These are phyloP conservation scores for Globisporangium uncinulatum DNA, from an alignment of 352 stramenopile genomes.

Conservation along the genomic window DNA sequence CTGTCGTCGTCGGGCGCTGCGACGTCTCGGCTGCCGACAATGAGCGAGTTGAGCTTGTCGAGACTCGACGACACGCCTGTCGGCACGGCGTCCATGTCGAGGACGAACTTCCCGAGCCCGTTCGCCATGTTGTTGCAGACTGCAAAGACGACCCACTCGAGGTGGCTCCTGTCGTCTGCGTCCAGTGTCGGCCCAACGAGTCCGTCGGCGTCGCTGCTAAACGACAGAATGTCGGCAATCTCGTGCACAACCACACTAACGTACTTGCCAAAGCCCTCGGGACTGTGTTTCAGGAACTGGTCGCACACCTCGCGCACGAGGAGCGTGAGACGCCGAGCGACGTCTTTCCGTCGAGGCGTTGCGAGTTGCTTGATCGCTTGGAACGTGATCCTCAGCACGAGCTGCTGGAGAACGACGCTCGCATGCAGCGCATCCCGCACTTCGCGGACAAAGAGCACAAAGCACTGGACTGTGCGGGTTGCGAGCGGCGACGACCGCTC, in stretches of 20 bases:
- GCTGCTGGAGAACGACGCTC: conserved; percentile 43
- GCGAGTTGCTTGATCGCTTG: conserved; percentile 48
- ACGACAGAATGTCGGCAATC: conserved; percentile 56
- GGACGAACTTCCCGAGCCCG: conserved; percentile 64
- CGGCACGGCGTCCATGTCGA: conserved; percentile 58
- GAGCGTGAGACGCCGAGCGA: conserved; percentile 33
- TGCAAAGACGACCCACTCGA: conserved; percentile 76
- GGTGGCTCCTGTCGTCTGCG: conserved; percentile 50
- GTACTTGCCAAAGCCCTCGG: conserved; percentile 76
- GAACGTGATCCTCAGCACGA: conserved; percentile 73
- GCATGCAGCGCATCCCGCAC: conserved; percentile 29
- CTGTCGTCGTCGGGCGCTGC: neutral
- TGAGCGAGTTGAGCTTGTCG: conserved; percentile 62
- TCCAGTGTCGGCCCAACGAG: conserved; percentile 19
- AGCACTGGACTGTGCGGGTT: conserved; percentile 54
- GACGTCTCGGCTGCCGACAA: conserved; percentile 30
- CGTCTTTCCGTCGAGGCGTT: conserved; percentile 17
- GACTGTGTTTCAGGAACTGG: conserved; percentile 40
- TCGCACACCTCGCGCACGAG: conserved; percentile 64
- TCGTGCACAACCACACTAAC: conserved; percentile 71
- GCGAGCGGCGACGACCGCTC: conserved; percentile 35
- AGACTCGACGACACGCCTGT: conserved; percentile 53
- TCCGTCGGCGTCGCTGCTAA: neutral
- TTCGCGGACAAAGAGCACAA: conserved; percentile 54
- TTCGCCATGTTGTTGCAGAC: conserved; percentile 71